A percentile compares a stretch with the other conserved stretches of the same genome.
phyloP scores from a whole-genome alignment of 202 grass and related monocot species.

The Carex sylvatica region DNA sequence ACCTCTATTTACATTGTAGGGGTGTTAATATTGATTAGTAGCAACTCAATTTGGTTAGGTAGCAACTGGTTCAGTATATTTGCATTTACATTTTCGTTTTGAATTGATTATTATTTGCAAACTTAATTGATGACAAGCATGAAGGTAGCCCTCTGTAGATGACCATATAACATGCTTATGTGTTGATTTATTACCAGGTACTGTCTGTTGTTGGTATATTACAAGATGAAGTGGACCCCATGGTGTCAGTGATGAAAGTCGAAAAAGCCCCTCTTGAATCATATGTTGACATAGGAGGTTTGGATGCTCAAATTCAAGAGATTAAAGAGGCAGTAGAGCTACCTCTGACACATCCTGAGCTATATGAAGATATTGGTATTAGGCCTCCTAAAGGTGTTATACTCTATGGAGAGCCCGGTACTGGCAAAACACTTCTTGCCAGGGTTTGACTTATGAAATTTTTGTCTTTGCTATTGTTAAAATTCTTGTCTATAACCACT shows the following conservation, averaged over 20 bases:
- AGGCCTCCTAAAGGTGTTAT: constrained; percentile 97
- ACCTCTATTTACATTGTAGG: not conserved
- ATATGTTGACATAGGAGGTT: constrained; percentile 93
- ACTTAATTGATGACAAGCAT: not conserved
- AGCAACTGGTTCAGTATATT: not conserved
- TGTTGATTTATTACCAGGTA: constrained; percentile 18
- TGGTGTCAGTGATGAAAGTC: constrained; percentile 99
- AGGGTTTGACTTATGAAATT: constrained; percentile 47
- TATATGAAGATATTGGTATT: constrained; percentile 98
- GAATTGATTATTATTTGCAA: not conserved
- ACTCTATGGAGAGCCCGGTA: constrained; percentile 94
- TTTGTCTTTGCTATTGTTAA: not conserved
- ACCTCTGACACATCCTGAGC: constrained; percentile 87
- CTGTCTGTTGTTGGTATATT: too few relatives aligned
- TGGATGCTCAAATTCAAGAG: constrained; percentile 99
- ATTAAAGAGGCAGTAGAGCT: constrained; percentile 98
- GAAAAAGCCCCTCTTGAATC: constrained; percentile 95
- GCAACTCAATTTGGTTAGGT: not conserved
- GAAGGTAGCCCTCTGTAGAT: not conserved
- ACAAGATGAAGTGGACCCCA: constrained; percentile 98
- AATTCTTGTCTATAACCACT: not conserved
- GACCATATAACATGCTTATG: not conserved
- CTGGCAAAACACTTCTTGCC: constrained; percentile 89
- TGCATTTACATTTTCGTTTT: not conserved
- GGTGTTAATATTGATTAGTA: not conserved